These are phyloP conservation scores for Paraphysoderma sedebokerense DNA, from an alignment of 371 early-diverging fungal species.

Conservation along the genomic window DNA sequence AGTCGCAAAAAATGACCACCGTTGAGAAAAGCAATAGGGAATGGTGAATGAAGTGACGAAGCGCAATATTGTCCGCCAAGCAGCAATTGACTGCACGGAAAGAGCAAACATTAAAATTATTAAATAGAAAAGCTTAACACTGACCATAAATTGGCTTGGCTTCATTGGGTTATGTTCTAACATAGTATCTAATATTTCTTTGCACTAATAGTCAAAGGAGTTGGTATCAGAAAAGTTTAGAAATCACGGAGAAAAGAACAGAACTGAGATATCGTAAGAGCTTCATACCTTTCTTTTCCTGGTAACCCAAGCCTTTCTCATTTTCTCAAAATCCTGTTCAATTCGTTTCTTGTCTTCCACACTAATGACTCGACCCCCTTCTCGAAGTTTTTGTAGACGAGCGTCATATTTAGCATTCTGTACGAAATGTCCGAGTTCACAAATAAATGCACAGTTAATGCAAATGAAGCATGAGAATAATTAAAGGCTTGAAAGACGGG, in stretches of 20 bases:
- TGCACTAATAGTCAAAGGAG: conserved; percentile 5
- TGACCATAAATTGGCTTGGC: conserved; percentile 10
- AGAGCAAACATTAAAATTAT: no score
- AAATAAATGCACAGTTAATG: not conserved
- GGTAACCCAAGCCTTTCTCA: conserved; percentile 10
- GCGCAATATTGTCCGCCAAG: no score
- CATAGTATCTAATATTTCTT: conserved; percentile 9
- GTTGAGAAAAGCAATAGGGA: not conserved
- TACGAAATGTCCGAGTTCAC: not conserved
- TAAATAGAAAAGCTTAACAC: not conserved
- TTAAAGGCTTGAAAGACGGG: conserved; percentile 6
- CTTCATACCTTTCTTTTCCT: conserved; percentile 12
- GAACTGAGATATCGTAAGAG: no score
- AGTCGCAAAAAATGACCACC: not conserved
- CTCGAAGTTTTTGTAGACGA: conserved; percentile 5
- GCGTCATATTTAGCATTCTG: conserved; percentile 9
- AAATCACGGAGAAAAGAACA: not conserved
- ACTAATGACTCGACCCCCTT: conserved; percentile 6
- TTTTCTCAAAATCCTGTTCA: conserved; percentile 7
- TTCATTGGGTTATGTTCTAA: conserved; percentile 9
- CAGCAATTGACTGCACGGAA: no score
- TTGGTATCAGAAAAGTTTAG: not conserved
- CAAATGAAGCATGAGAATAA: conserved; percentile 1
- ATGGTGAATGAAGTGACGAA: no score
- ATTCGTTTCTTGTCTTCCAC: conserved; percentile 10